Base-by-base conservation (phyloP, 106 monocot species). In the Platanthera guangdongensis region DNA sequence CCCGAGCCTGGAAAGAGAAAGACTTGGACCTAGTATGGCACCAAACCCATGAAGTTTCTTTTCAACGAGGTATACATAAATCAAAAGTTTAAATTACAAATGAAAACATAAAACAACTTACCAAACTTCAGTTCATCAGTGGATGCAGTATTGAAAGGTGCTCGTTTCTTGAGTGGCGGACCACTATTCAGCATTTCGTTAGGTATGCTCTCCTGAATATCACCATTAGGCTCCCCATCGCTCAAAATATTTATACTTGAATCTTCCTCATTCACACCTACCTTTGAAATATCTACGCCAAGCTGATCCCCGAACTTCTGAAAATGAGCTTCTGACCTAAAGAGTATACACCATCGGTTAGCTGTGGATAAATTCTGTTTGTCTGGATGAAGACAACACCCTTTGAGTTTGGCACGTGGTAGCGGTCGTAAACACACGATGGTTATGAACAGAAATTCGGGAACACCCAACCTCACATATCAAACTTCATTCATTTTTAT, bases 321-420 rank as follows among this genome's bases (percentile, higher is more conserved):
- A 50, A 87, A 59, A 51, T 82, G 84, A 77, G 71, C 72, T 78
- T 90, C 82, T 72, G 87, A 82, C 80, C 90, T 90, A 39, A 39
- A 45, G n/a, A 9, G 47, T 48, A n/a, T n/a, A 48, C 47, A 4
- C 47, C 9, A 47, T 70, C 47, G 16, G 47, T 65, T 32, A 65
- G 30, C 30, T 28, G 25, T 65, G 4, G 2, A 30, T 65, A 65
- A 65, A 65, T 65, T 25, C 12, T 39, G 12, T 12, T 32, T 65
- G 5, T 1, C 28, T 32, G 11, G 9, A 65, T 32, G 32, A 65
- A 65, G 7, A 12, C 65, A 65, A 65, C 32, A 30, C 65, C 32
- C 65, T 65, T 32, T 39, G 32, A 25, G 25, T 25, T 25, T 25
- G 25, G 25, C 25, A 25, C 25, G 25, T 25, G 25, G 0, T 25